A percentile compares a stretch with the other conserved stretches of the same genome.
phyloP scores from a whole-genome alignment of 2,329 filamentous ascomycete species.

The Dactylellina haptotyla region DNA sequence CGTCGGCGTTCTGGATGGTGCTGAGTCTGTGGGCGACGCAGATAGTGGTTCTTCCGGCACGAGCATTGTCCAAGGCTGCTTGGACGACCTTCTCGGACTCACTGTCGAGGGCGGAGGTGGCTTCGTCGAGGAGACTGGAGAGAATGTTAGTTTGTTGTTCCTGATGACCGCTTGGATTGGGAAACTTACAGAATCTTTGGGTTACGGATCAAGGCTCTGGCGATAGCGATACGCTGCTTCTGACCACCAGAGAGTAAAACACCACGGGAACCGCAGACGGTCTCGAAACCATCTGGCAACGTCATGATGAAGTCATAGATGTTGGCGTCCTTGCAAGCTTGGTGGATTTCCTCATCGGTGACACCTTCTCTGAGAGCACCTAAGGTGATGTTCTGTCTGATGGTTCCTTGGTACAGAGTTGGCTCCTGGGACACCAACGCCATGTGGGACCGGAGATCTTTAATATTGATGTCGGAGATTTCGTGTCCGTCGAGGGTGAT shows the following conservation, averaged over 20 bases:
- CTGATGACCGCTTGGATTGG: constrained; percentile 67
- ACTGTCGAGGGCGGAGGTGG: constrained; percentile 77
- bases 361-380: constrained; percentile 75
- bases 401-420: constrained; percentile 90
- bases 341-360: constrained; percentile 75
- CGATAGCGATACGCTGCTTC: constrained; percentile 94
- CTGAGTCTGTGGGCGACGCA: constrained; percentile 89
- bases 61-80: constrained; percentile 80
- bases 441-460: constrained; percentile 83
- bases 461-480: constrained; percentile 81
- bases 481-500: constrained; percentile 85
- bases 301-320: constrained; percentile 84
- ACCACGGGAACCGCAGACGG: constrained; percentile 86
- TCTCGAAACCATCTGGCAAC: constrained; percentile 77
- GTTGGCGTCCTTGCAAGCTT: constrained; percentile 87
- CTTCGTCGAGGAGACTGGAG: constrained; percentile 65
- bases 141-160: constrained; percentile 64
- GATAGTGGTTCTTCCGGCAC: constrained; percentile 82
- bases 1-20: constrained; percentile 92
- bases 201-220: constrained; percentile 87
- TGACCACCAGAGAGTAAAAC: constrained; percentile 87
- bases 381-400: constrained; percentile 88
- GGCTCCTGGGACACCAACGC: constrained; percentile 94
- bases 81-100: constrained; percentile 84
- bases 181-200: constrained; percentile 75